Base-by-base conservation (phyloP, 441 rosid genomes). In the Aquilaria agallochum region DNA sequence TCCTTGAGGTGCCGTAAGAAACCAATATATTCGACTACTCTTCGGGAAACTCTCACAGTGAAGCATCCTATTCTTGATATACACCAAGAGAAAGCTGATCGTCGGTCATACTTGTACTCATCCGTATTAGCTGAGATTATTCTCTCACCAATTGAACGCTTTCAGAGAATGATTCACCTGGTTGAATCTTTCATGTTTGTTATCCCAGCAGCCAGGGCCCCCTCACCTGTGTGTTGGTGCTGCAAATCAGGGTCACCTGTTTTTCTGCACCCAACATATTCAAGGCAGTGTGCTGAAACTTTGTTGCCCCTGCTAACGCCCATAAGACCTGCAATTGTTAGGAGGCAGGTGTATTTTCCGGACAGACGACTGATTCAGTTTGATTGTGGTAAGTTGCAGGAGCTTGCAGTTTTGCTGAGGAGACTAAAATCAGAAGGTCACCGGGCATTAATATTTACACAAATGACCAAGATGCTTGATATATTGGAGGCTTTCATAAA, bases 391-490 rank as follows among this genome's bases (percentile, higher is more conserved):
- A 96, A 96, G 85, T 75, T 96, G 83, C 99, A 96, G 80, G 90
- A 96, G 84, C 98, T 96, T 75, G 95, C 96, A 15, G 69, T 83
- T 74, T 72, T 96, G 67, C 88, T 96, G 42, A 88, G 99, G 78
- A 89, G 77, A 69, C 75, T 96, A 80, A 96, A 96, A 77, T 87
- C 89, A 63, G 97, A 76, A 72, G 99, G 99, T 74, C 99, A 96
- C 57, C 84, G 98, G 68, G 99, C 97, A 33, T 77, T 96, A 71
- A 93, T 96, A 75, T 96, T 96, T 80, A 96, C 99, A 55, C 99
- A 96, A 78, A 96, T 96, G 99, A 96, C 99, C 65, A 96, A 90
- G 80, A 96, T 96, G 99, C 99, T 96, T 61, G 99, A 96, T 79
- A 59, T 90, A 53, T 79, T 96, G 86, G 98, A 96, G 86, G 99